Base-by-base conservation (phyloP, 2,329 filamentous ascomycete genomes). In the Claviceps citrina region DNA sequence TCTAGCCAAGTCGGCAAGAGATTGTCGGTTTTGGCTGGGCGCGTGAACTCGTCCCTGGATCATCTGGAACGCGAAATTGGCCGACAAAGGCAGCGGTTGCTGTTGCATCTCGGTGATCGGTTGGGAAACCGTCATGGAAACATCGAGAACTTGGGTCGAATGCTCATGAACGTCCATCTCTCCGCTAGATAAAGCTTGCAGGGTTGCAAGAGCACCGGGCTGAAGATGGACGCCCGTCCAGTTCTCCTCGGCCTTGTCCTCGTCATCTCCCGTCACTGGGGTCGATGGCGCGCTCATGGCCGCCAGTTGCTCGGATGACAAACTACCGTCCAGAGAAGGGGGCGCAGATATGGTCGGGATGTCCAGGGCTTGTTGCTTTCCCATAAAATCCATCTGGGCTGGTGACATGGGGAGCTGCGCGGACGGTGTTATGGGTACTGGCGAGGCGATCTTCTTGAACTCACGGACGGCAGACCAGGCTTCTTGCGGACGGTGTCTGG, bases 261-360 rank as follows among this genome's bases (percentile, higher is more conserved):
- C 68, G 18, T 67, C 63, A 42, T 67, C 64, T 13, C 68, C 74
- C 47, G 84, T 70, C 44, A 89, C 71, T 12, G 87, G 87, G 1
- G 87, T 95, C 9, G 83, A 76, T 5, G 89, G 86, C 36, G 84
- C 84, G 52, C 85, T 93, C 57, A 86, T 71, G 39, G 71, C 73
- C 2, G 85, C 84, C 58, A 93, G 72, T 56, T 93, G 86, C 54
- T 95, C 87, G 2, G 87, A 93, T 7, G 78, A 81, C 51, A 91
- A 64, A 60, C 85, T 94, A 18, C 86, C 87, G 61, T 94, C 87
- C 3, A 94, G 68, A 4, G 89, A 95, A 3, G 89, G 89, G 4
- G 87, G 81, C 5, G 84, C 81, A 41, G 84, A 87, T 24, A 77
- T 72, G 27, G 76, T 78, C 2, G 85, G 85, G 3, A 89, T 69